Evolutionary conservation across 2,329 filamentous ascomycete species (phyloP).

Genomic region (Penicillium sclerotigenum): DNA sequence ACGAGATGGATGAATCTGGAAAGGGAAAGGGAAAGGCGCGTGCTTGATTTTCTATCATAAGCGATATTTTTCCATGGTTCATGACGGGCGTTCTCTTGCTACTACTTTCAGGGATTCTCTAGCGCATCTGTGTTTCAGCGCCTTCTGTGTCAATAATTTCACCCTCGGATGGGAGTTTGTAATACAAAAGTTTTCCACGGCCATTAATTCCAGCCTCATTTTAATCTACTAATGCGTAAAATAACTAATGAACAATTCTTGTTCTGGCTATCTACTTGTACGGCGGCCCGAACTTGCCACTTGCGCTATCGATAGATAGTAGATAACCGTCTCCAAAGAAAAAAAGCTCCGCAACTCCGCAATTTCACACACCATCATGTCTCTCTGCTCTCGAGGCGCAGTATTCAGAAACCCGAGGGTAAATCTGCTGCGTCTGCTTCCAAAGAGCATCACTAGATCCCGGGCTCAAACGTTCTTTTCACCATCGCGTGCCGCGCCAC

Average conservation of each 20-base stretch:
- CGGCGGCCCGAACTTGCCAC: constrained; percentile 16
- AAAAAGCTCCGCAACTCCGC: constrained; percentile 23
- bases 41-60: constrained; percentile 20
- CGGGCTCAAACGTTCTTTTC: not conserved
- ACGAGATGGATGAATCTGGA: constrained; percentile 25
- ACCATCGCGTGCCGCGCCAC: not conserved
- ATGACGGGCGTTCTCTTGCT: constrained; percentile 21
- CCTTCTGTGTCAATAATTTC: constrained; percentile 9
- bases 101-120: constrained; percentile 1
- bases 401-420: constrained; percentile 17
- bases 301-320: constrained; percentile 26
- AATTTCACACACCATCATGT: constrained; percentile 25
- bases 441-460: not conserved
- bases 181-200: not conserved
- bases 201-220: not conserved
- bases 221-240: not conserved
- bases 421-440: not conserved
- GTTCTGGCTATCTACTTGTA: constrained; percentile 8
- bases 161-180: not conserved
- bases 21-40: constrained; percentile 40
- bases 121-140: constrained; percentile 9
- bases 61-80: constrained; percentile 8
- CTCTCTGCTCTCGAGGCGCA: constrained; percentile 26
- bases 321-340: constrained; percentile 15
- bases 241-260: not conserved